Evolutionary conservation across 2,329 filamentous ascomycete genomes (phyloP).

Genomic region (Clarireedia paspali): DNA sequence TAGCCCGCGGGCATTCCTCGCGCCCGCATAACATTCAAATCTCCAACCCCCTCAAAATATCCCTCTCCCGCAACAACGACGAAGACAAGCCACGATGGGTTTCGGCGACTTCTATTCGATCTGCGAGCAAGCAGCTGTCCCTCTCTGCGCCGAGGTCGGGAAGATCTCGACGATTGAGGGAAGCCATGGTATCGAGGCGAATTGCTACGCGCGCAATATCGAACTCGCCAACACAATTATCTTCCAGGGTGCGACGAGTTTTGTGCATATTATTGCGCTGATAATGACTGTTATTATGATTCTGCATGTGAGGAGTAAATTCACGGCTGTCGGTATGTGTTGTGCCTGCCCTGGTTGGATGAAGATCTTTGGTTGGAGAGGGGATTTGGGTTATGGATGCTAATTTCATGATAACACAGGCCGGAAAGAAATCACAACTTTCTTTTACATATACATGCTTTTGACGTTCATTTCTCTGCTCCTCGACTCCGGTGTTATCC

Average conservation of each 20-base stretch:
- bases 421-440: constrained; percentile 67
- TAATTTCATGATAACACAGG: constrained; percentile 33
- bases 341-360: too few relatives aligned
- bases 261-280: constrained; percentile 85
- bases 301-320: constrained; percentile 91
- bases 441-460: constrained; percentile 95
- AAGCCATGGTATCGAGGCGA: constrained; percentile 72
- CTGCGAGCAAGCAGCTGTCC: constrained; percentile 78
- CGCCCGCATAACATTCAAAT: constrained; percentile 3
- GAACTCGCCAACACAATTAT: constrained; percentile 98
- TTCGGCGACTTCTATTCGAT: constrained; percentile 88
- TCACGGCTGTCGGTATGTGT: constrained; percentile 84
- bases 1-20: constrained; percentile 8
- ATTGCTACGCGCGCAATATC: constrained; percentile 91
- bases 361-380: too few relatives aligned
- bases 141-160: constrained; percentile 80
- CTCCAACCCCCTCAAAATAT: constrained; percentile 15
- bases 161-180: constrained; percentile 60
- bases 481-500: constrained; percentile 87
- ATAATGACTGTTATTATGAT: constrained; percentile 97
- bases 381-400: constrained; percentile 5
- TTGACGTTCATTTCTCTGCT: constrained; percentile 83
- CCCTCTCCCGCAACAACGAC: constrained; percentile 6
- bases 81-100: constrained; percentile 45
- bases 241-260: constrained; percentile 84